phyloP scores from a whole-genome alignment of 2,329 filamentous ascomycete genomes.

The Clarireedia sp. region DNA sequence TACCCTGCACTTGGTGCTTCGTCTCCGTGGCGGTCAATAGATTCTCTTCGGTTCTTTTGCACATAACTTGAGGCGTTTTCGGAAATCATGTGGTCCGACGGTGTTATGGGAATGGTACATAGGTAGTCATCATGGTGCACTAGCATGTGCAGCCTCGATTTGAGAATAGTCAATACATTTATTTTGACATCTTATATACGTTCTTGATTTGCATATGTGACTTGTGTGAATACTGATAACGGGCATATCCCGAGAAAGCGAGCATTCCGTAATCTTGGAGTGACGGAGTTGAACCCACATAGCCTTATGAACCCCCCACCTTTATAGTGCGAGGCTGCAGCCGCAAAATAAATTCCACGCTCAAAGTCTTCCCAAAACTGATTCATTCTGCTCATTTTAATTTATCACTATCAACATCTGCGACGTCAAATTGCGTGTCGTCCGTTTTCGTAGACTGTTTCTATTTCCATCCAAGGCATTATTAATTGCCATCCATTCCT shows the following conservation, averaged over 20 bases:
- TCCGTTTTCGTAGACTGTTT: neutral
- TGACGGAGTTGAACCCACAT: neutral
- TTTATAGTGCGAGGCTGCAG: constrained; percentile 8
- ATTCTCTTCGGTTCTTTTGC: neutral
- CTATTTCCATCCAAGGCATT: no score
- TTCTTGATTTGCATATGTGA: neutral
- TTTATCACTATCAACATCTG: neutral
- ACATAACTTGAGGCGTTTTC: constrained; percentile 4
- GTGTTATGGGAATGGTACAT: constrained; percentile 1
- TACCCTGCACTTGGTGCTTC: constrained; percentile 62
- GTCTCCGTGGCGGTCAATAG: constrained; percentile 56
- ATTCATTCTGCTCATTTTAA: neutral
- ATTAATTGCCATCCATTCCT: neutral
- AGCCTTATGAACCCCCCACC: neutral
- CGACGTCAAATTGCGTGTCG: neutral
- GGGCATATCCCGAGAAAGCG: neutral
- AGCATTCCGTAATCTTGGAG: neutral
- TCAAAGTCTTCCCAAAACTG: neutral
- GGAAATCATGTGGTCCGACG: neutral
- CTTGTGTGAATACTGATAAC: neutral
- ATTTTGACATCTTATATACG: constrained; percentile 2
- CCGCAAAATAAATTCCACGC: neutral
- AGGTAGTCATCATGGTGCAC: constrained; percentile 3
- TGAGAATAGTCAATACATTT: constrained; percentile 9
- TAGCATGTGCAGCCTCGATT: neutral